phyloP scores from a whole-genome alignment of 1,139 yeast genomes.

The Geotrichum carabidarum region DNA sequence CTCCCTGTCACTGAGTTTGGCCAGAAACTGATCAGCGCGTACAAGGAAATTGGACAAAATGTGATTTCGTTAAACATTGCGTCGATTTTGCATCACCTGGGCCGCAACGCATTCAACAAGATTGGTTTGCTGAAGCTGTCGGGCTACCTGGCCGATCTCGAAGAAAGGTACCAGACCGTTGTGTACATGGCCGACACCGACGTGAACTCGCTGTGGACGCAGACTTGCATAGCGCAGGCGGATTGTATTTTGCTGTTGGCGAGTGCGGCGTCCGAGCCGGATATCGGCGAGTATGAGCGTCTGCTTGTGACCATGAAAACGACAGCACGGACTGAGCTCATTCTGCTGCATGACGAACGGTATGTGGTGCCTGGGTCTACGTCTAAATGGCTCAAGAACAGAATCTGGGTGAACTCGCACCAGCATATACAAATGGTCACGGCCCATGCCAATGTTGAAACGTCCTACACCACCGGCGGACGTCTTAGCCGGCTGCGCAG shows the following conservation, averaged over 20 bases:
- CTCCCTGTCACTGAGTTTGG: slow-evolving; percentile 86
- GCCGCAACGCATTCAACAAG: slow-evolving; percentile 89
- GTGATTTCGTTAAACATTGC: slow-evolving; percentile 81
- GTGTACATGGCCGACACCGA: slow-evolving; percentile 85
- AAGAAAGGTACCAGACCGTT: slow-evolving; percentile 80
- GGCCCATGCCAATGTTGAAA: neutral
- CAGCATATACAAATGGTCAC: slow-evolving; percentile 64
- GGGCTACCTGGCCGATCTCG: slow-evolving; percentile 86
- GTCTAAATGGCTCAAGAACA: slow-evolving; percentile 71
- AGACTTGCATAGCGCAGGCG: slow-evolving; percentile 89
- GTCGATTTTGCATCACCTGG: slow-evolving; percentile 70
- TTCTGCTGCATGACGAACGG: slow-evolving; percentile 77
- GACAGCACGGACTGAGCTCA: slow-evolving; percentile 82
- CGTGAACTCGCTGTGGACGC: slow-evolving; percentile 82
- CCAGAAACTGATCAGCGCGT: slow-evolving; percentile 59
- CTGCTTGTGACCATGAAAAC: slow-evolving; percentile 69
- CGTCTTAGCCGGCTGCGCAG: slow-evolving; percentile 28
- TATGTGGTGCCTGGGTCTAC: slow-evolving; percentile 83
- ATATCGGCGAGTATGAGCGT: slow-evolving; percentile 81
- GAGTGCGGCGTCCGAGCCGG: slow-evolving; percentile 54
- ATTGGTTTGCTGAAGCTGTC: slow-evolving; percentile 78
- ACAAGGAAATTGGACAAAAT: slow-evolving; percentile 64
- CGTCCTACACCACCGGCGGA: slow-evolving; percentile 17
- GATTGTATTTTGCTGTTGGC: slow-evolving; percentile 61
- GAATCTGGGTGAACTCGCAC: slow-evolving; percentile 90